Conservation (phyloP, 345 rosid genomes). For the Microthlaspi erraticum region DNA sequence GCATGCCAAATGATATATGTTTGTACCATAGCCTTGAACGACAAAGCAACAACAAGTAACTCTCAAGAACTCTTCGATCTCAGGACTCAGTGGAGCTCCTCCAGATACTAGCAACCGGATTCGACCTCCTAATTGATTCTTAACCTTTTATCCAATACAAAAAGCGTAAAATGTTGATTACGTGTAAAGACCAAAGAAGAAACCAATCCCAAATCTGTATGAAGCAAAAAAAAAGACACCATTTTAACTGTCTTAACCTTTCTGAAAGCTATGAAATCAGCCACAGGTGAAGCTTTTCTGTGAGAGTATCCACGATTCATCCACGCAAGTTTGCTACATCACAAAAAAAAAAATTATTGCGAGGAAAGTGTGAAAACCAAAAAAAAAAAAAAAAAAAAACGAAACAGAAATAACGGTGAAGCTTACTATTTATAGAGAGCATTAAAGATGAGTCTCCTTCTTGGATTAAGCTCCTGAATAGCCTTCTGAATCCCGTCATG, state of each 20-base stretch:
- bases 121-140: slow-evolving; percentile 84
- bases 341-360: neutral
- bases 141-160: slow-evolving; percentile 57
- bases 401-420: too few species aligned
- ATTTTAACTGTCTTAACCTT: slow-evolving; percentile 57
- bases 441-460: slow-evolving; percentile 64
- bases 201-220: neutral
- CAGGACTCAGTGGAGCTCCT: slow-evolving; percentile 84
- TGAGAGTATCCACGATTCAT: slow-evolving; percentile 88
- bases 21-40: slow-evolving; percentile 88
- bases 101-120: slow-evolving; percentile 83
- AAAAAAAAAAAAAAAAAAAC: too few species aligned
- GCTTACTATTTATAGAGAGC: slow-evolving; percentile 78
- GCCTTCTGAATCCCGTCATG: slow-evolving; percentile 74
- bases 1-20: neutral
- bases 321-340: slow-evolving; percentile 81
- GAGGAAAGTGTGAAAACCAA: too few species aligned
- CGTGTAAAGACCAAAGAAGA: neutral
- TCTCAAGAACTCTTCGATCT: slow-evolving; percentile 93
- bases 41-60: slow-evolving; percentile 88
- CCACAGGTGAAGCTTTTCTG: slow-evolving; percentile 75
- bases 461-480: slow-evolving; percentile 74
- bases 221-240: too few species aligned
- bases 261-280: slow-evolving; percentile 93
- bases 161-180: neutral